Conservation (phyloP, 306 rosid genomes). For the Dryas octopetala region DNA sequence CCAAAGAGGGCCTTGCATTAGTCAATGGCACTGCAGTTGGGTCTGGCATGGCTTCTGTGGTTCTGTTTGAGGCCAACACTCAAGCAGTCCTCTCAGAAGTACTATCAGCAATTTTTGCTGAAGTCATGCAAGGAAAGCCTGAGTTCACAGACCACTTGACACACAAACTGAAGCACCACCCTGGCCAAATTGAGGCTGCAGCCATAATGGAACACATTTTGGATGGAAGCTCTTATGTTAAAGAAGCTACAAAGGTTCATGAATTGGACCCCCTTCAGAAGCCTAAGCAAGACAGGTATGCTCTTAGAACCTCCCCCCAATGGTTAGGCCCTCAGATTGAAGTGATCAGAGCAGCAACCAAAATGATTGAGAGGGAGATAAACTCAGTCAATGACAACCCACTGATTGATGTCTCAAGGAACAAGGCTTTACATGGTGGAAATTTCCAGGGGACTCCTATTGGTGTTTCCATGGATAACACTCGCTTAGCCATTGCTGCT, state of each 20-base stretch:
- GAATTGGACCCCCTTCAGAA: conserved; percentile 85
- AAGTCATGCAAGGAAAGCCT: conserved; percentile 88
- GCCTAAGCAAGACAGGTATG: conserved; percentile 91
- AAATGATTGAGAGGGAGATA: conserved; percentile 93
- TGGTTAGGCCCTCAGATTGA: conserved; percentile 96
- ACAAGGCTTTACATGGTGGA: conserved; percentile 88
- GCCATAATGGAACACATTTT: conserved; percentile 95
- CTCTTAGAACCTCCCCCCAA: conserved; percentile 87
- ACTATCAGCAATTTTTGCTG: conserved; percentile 76
- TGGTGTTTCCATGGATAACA: conserved; percentile 96
- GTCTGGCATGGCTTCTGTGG: conserved; percentile 80
- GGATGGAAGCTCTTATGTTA: conserved; percentile 74
- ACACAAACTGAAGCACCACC: conserved; percentile 85
- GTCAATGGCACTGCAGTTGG: conserved; percentile 97
- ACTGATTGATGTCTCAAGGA: conserved; percentile 82
- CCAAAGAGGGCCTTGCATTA: conserved; percentile 85
- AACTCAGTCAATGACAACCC: conserved; percentile 95
- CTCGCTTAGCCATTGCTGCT: conserved; percentile 73
- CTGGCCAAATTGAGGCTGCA: conserved; percentile 98
- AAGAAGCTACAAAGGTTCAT: conserved; percentile 63
- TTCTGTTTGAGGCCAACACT: conserved; percentile 74
- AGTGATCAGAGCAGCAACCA: conserved; percentile 69
- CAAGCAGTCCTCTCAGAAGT: conserved; percentile 58
- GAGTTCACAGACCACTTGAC: conserved; percentile 89
- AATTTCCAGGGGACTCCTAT: conserved; percentile 94